Evolutionary conservation across 2,329 filamentous ascomycete genomes (phyloP).

Genomic region (Talaromyces sp.): DNA sequence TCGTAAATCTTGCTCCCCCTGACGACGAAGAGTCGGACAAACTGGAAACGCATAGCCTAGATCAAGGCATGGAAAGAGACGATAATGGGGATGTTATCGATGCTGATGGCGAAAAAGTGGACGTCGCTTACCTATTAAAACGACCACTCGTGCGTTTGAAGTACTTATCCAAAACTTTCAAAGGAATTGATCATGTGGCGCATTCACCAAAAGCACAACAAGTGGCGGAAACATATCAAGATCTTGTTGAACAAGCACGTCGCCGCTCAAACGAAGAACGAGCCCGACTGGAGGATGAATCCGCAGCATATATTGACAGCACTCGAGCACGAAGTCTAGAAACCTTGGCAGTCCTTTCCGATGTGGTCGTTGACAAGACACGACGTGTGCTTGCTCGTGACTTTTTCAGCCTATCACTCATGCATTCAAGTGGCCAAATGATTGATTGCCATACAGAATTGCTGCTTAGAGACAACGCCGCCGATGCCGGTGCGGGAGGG

Average conservation of each 20-base stretch:
- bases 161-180: slow-evolving; percentile 78
- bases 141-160: slow-evolving; percentile 83
- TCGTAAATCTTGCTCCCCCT: slow-evolving; percentile 83
- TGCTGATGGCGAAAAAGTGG: slow-evolving; percentile 79
- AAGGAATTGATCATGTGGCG: slow-evolving; percentile 50
- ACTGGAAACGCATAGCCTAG: slow-evolving; percentile 48
- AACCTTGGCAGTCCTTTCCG: slow-evolving; percentile 68
- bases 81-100: slow-evolving; percentile 62
- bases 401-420: slow-evolving; percentile 78
- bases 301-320: slow-evolving; percentile 77
- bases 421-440: slow-evolving; percentile 84
- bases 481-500: slow-evolving; percentile 64
- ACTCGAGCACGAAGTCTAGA: slow-evolving; percentile 74
- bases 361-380: slow-evolving; percentile 67
- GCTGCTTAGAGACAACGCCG: slow-evolving; percentile 74
- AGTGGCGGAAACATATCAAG: slow-evolving; percentile 62
- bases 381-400: slow-evolving; percentile 87
- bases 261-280: slow-evolving; percentile 69
- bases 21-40: slow-evolving; percentile 57
- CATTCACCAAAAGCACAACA: slow-evolving; percentile 54
- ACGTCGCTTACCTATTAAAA: slow-evolving; percentile 90
- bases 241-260: slow-evolving; percentile 71
- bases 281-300: slow-evolving; percentile 76
- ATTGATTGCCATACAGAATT: slow-evolving; percentile 87
- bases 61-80: slow-evolving; percentile 56